Percentiles rank a stretch among this genome's conserved stretches.
These are phyloP conservation scores for Aspergillus oerlinghausenensis DNA, from an alignment of 2,329 filamentous ascomycete species.

Conservation along the genomic window DNA sequence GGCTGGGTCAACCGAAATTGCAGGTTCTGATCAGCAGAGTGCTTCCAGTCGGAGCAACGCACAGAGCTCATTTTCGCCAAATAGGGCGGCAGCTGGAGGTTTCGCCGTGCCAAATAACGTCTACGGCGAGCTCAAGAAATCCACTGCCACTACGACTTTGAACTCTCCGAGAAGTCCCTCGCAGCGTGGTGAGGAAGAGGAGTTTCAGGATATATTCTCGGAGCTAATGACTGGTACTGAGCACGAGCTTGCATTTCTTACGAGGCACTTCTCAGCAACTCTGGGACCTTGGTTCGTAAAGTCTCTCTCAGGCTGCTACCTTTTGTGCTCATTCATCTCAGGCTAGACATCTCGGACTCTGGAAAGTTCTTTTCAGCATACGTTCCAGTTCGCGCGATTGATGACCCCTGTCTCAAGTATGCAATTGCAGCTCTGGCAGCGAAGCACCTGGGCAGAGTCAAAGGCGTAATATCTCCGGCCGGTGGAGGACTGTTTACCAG, in stretches of 20 bases:
- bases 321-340: slow-evolving; percentile 13
- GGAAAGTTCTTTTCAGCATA: slow-evolving; percentile 36
- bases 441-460: slow-evolving; percentile 36
- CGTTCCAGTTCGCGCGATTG: slow-evolving; percentile 34
- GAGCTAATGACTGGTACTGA: slow-evolving; percentile 35
- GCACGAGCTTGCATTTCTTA: slow-evolving; percentile 36
- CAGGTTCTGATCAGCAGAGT: slow-evolving; percentile 1
- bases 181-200: slow-evolving; percentile 23
- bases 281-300: slow-evolving; percentile 32
- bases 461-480: slow-evolving; percentile 20
- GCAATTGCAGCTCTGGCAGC: slow-evolving; percentile 37
- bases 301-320: background rate
- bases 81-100: background rate
- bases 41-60: background rate
- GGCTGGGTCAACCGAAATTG: background rate
- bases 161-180: slow-evolving; percentile 14
- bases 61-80: slow-evolving; percentile 2
- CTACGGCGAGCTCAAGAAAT: slow-evolving; percentile 1
- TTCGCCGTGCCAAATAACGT: background rate
- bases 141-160: slow-evolving; percentile 1
- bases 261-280: slow-evolving; percentile 32
- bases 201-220: slow-evolving; percentile 33
- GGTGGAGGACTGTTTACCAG: slow-evolving; percentile 24
- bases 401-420: slow-evolving; percentile 30
- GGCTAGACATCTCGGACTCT: slow-evolving; percentile 38